Base-by-base conservation (phyloP, 345 rosid genomes). In the Eucalyptus cladocalyx region DNA sequence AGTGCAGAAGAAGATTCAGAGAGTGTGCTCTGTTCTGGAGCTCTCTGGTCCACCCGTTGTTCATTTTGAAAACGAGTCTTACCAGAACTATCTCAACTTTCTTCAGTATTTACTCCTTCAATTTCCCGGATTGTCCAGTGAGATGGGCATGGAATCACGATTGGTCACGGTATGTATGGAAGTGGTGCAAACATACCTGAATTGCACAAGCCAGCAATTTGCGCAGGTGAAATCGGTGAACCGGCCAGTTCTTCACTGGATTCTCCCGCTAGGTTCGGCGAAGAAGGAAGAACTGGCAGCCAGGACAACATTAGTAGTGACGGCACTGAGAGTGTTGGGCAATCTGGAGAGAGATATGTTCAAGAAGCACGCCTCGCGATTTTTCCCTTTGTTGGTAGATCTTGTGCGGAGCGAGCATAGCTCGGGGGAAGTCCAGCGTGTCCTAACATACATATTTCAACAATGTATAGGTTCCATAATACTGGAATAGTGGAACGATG, bases 21-120 rank as follows among this genome's bases (percentile, higher is more conserved):
- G 90, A 92, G 97, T 94, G 15, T 97, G 98, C 94, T 93, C 94
- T 11, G 92, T 94, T 54, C 89, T 96, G 69, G 98, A 95, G 90
- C 92, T 97, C 72, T 92, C 97, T 13, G 97, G 95, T 85, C 99
- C 98, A 89, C 98, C 99, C 9, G 80, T 95, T 88, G 95, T 97
- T 87, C 98, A 95, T 93, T 97, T 97, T 72, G 99, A 97, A 89
- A 97, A 95, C 15, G 99, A 97, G 86, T 92, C 99, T 9, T 93
- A 95, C 91, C 96, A 94, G 92, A 95, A 90, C 88, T 95, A 93
- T 92, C 94, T 97, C 65, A 93, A 93, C 91, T 92, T 95, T 89
- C 96, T 97, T 60, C 95, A 93, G 88, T 94, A 92, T 90, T 69
- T 94, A 72, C 91, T 95, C 5, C 83, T 87, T 87, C 60, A 89